phyloP scores from a whole-genome alignment of 495 filamentous ascomycete genomes.

The Hypoxylon perforatum region DNA sequence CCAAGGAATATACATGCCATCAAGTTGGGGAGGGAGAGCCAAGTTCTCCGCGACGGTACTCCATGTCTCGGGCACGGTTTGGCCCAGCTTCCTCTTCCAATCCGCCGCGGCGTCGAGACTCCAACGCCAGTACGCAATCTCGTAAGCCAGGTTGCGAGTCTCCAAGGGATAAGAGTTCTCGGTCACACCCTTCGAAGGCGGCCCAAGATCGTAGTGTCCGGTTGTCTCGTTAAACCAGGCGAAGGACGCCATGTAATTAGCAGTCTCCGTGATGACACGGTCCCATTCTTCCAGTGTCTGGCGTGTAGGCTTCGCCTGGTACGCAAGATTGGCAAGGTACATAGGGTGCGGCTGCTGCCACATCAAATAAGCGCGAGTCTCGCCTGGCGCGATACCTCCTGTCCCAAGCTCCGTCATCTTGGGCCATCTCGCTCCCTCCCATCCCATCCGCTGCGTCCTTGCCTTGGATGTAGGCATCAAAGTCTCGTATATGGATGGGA shows the following conservation, averaged over 20 bases:
- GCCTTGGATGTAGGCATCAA: slow-evolving; percentile 54
- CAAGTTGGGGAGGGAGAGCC: slow-evolving; percentile 50
- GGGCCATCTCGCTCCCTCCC: slow-evolving; percentile 54
- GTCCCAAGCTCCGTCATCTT: slow-evolving; percentile 60
- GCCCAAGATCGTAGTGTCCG: slow-evolving; percentile 54
- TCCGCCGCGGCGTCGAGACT: slow-evolving; percentile 48
- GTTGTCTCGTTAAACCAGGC: slow-evolving; percentile 53
- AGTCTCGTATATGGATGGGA: slow-evolving; percentile 53
- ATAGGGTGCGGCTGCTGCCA: slow-evolving; percentile 59
- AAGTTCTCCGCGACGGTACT: slow-evolving; percentile 46
- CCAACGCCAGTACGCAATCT: slow-evolving; percentile 60
- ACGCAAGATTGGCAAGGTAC: slow-evolving; percentile 55
- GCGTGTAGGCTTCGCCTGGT: slow-evolving; percentile 43
- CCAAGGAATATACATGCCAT: slow-evolving; percentile 51
- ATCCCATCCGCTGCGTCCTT: slow-evolving; percentile 54
- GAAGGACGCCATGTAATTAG: slow-evolving; percentile 55
- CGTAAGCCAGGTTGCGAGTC: slow-evolving; percentile 51
- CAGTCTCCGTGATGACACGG: slow-evolving; percentile 46
- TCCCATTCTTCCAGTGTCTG: slow-evolving; percentile 53
- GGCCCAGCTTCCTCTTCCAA: slow-evolving; percentile 46
- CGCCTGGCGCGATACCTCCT: slow-evolving; percentile 56
- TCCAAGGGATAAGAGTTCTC: slow-evolving; percentile 53
- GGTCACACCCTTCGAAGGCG: slow-evolving; percentile 53
- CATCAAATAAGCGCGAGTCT: slow-evolving; percentile 53
- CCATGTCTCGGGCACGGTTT: slow-evolving; percentile 49